Evolutionary conservation across 2,329 filamentous ascomycete genomes (phyloP), one percentile per base, ranked within the genome.

Genomic region (Tympanopsis confertula): DNA sequence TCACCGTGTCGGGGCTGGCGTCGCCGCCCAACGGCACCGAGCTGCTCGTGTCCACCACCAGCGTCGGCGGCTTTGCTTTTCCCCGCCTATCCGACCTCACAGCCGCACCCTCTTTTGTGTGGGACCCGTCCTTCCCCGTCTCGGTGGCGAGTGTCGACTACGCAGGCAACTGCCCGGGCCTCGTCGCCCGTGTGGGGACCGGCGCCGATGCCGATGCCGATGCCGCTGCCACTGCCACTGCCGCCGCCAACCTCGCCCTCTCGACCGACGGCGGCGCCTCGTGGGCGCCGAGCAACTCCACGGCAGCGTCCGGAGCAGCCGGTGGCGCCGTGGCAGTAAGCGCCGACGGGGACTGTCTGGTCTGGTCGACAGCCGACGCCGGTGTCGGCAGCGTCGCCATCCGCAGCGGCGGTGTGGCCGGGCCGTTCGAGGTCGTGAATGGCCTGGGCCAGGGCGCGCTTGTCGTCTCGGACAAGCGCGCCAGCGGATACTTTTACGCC

Each of bases 401-500:
- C 49, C 59, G 41, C 51, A 63, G 41, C n/a, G n/a, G n/a, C n/a
- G n/a, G n/a, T n/a, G n/a, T n/a, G n/a, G n/a, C n/a, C n/a, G 52
- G 50, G 12, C 50, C 54, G 3, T 74, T 74, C 45, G 51, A 57
- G 3, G 47, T 61, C 1, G 62, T 74, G 1, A 58, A 62, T 0
- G 56, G 58, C 29, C 50, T 73, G 0, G 61, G 68, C 1, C 54
- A 59, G 0, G 56, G 56, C 5, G 63, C 69, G 1, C 55, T 63
- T 4, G 64, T 77, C 37, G 71, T 69, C 4, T 63, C 68, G 5
- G 72, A 77, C 49, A 74, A 71, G 53, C 58, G 62, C 36, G 61
- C 69, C 35, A 66, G 64, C 36, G 62, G 61, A 10, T 58, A 65
- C 38, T 74, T 75, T 47, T 75, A 75, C 47, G 70, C 55, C 13